phyloP scores from a whole-genome alignment of 768 basidiomycete genomes.

The Calvatia gigantea region DNA sequence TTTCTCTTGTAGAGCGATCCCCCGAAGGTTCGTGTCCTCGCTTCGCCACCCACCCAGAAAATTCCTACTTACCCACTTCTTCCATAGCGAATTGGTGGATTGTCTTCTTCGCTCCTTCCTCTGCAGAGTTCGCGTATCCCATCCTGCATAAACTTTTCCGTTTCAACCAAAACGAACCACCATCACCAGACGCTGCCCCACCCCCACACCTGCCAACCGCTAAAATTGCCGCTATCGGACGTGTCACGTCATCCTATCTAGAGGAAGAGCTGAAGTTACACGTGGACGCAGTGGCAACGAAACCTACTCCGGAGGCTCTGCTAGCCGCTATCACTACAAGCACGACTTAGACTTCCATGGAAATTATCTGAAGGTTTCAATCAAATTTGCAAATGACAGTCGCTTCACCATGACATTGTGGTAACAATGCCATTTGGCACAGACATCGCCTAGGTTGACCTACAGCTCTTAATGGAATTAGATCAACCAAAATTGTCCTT shows the following conservation, averaged over 20 bases:
- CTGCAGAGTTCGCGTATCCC: conserved; percentile 14
- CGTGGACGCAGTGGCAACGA: conserved; percentile 14
- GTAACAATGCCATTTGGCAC: too few species aligned
- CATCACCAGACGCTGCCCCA: not conserved
- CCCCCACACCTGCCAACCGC: not conserved
- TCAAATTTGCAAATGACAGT: too few species aligned
- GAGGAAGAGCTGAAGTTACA: conserved; percentile 12
- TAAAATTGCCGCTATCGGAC: conserved; percentile 18
- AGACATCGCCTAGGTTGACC: too few species aligned
- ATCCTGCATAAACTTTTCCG: conserved; percentile 13
- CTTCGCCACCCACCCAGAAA: not conserved
- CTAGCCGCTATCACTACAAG: conserved; percentile 8
- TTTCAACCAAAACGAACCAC: not conserved
- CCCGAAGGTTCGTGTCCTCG: not conserved
- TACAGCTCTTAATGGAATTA: too few species aligned
- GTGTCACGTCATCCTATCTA: conserved; percentile 15
- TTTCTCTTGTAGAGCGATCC: not conserved
- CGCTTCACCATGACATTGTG: too few species aligned
- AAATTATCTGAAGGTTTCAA: too few species aligned
- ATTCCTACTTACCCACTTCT: not conserved
- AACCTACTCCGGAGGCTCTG: conserved; percentile 17
- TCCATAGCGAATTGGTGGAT: conserved; percentile 18
- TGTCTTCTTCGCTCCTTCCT: conserved; percentile 20
- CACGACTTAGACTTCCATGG: not conserved
- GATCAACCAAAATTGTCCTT: too few species aligned